Percentiles rank a stretch among this genome's conserved stretches.
Evolutionary conservation across 148 eudicot species (phyloP).

Genomic region (Euryodendron excelsum): DNA sequence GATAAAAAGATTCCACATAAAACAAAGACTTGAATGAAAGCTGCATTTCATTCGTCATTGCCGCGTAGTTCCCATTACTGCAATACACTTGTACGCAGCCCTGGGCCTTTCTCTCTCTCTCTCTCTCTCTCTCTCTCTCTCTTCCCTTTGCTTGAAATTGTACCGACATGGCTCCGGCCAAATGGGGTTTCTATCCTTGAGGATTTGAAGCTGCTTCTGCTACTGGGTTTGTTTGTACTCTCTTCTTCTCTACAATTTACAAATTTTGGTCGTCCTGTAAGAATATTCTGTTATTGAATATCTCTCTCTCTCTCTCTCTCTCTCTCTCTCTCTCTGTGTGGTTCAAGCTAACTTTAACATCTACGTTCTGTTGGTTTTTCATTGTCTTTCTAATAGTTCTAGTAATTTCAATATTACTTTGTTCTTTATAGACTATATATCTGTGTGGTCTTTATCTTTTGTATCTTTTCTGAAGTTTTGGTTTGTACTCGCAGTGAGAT

Average conservation of each 20-base stretch:
- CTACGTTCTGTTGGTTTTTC: not conserved
- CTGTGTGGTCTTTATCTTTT: not conserved
- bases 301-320: not conserved
- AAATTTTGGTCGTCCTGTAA: not conserved
- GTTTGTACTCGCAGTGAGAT: not conserved
- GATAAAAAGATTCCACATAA: not conserved
- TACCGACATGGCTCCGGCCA: conserved; percentile 33
- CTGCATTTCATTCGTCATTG: conserved; percentile 25
- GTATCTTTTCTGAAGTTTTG: not conserved
- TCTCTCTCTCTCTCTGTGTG: not conserved
- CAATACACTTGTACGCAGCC: conserved; percentile 16
- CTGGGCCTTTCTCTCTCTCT: conserved; percentile 19
- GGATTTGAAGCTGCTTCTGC: conserved; percentile 1
- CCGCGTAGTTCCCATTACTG: conserved; percentile 21
- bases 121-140: conserved; percentile 18
- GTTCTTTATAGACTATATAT: not conserved
- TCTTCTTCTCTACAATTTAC: not conserved
- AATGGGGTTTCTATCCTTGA: conserved; percentile 28
- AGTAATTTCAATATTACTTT: not conserved
- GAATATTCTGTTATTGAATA: not conserved
- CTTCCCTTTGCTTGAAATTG: conserved; percentile 15
- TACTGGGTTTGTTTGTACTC: conserved; percentile 14
- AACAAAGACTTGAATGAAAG: conserved; percentile 17
- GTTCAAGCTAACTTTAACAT: not conserved
- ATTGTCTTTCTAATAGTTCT: not conserved